Evolutionary conservation across 2,329 filamentous ascomycete genomes (phyloP).

Genomic region (Stagonosporopsis vannaccii): DNA sequence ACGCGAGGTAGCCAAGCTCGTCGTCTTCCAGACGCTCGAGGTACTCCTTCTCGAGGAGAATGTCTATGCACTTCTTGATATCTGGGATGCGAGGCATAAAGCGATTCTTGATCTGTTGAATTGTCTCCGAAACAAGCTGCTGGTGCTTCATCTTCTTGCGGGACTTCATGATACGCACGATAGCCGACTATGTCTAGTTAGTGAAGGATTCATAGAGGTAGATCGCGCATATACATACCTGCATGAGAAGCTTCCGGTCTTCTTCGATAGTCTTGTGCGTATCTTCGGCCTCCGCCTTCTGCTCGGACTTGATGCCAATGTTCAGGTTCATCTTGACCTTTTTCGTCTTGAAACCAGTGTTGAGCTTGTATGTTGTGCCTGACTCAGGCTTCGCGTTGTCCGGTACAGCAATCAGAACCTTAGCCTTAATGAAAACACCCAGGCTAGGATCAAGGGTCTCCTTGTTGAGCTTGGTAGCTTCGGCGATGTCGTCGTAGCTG

Average conservation of each 20-base stretch:
- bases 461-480: slow-evolving; percentile 77
- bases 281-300: slow-evolving; percentile 94
- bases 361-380: slow-evolving; percentile 82
- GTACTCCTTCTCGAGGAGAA: slow-evolving; percentile 98
- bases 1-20: slow-evolving; percentile 93
- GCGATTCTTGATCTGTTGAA: slow-evolving; percentile 89
- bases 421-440: slow-evolving; percentile 88
- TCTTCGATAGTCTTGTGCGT: slow-evolving; percentile 99
- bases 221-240: slow-evolving; percentile 68
- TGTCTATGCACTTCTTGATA: slow-evolving; percentile 99
- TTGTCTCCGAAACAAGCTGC: slow-evolving; percentile 92
- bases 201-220: slow-evolving; percentile 8
- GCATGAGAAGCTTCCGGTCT: slow-evolving; percentile 92
- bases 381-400: slow-evolving; percentile 78
- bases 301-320: slow-evolving; percentile 90
- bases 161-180: slow-evolving; percentile 99
- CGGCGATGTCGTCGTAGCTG: slow-evolving; percentile 85
- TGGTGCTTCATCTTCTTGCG: slow-evolving; percentile 99
- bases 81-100: slow-evolving; percentile 93
- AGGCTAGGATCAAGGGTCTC: slow-evolving; percentile 89
- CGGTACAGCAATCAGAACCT: slow-evolving; percentile 77
- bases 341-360: slow-evolving; percentile 97
- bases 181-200: slow-evolving; percentile 76
- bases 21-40: slow-evolving; percentile 94
- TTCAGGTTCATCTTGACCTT: slow-evolving; percentile 98